Conservation (phyloP, 768 basidiomycete species). For the Mrakia blollopis region DNA sequence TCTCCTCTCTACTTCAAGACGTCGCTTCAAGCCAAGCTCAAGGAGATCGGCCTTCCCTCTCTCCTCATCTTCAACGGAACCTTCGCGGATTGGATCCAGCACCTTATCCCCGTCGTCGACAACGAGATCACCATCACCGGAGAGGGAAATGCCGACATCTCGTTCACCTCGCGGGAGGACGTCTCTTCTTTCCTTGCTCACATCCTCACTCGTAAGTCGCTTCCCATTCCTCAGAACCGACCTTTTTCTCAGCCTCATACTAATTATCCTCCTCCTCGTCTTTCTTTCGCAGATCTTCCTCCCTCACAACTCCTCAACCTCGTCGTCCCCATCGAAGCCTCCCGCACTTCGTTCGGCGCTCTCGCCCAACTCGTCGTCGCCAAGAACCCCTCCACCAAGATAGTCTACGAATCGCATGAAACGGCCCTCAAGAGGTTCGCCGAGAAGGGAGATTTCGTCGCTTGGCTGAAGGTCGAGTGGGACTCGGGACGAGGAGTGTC, state of each 20-base stretch:
- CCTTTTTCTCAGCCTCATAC: background rate
- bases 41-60: slow-evolving; percentile 25
- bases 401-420: slow-evolving; percentile 19
- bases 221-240: background rate
- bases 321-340: slow-evolving; percentile 6
- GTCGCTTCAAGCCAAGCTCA: slow-evolving; percentile 5
- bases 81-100: slow-evolving; percentile 31
- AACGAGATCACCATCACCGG: slow-evolving; percentile 12
- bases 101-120: slow-evolving; percentile 7
- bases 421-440: slow-evolving; percentile 13
- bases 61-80: slow-evolving; percentile 25
- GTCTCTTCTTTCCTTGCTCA: slow-evolving; percentile 23
- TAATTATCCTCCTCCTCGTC: background rate
- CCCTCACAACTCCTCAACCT: slow-evolving; percentile 12
- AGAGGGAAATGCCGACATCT: slow-evolving; percentile 5
- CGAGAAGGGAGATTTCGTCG: slow-evolving; percentile 26
- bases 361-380: slow-evolving; percentile 1
- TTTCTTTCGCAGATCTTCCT: background rate
- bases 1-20: slow-evolving; percentile 25
- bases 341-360: background rate
- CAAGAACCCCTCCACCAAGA: background rate
- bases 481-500: slow-evolving; percentile 12
- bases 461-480: slow-evolving; percentile 28
- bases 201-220: background rate
- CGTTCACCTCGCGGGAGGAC: slow-evolving; percentile 10